Evolutionary conservation across 352 stramenopile species (phyloP).

Genomic region (Blastocystis sp.): DNA sequence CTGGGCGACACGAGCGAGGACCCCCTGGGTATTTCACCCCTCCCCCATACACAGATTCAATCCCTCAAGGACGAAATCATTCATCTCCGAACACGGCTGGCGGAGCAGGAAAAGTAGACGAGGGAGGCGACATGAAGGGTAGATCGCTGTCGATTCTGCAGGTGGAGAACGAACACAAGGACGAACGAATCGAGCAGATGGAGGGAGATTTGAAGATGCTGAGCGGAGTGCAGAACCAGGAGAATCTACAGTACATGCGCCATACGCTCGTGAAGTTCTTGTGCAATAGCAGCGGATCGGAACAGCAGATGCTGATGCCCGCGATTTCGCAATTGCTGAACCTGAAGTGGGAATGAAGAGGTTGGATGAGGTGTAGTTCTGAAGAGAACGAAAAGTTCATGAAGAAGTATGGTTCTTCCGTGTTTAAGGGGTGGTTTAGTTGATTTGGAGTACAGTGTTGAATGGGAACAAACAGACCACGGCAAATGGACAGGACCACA

Average conservation of each 20-base stretch:
- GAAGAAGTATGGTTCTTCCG: not conserved
- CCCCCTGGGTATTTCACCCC: not conserved
- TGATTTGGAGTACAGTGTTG: conserved; percentile 19
- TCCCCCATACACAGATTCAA: conserved; percentile 36
- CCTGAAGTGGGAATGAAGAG: not conserved
- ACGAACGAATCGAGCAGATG: conserved; percentile 39
- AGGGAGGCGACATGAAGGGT: not conserved
- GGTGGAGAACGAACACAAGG: conserved; percentile 40
- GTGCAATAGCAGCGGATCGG: conserved; percentile 32
- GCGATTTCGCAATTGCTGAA: conserved; percentile 35
- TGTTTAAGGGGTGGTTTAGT: conserved; percentile 17
- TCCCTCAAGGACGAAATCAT: conserved; percentile 26
- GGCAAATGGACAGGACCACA: not conserved
- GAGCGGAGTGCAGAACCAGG: conserved; percentile 24
- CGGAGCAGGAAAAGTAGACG: conserved; percentile 23
- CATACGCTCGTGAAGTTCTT: conserved; percentile 56
- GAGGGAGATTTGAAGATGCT: conserved; percentile 62
- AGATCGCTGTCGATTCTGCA: conserved; percentile 47
- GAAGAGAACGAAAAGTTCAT: conserved; percentile 44
- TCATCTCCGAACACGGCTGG: conserved; percentile 19
- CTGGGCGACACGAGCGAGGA: conserved; percentile 22
- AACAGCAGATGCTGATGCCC: conserved; percentile 54
- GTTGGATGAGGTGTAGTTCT: not conserved
- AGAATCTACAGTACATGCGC: conserved; percentile 57
- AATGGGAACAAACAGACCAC: conserved; percentile 18